phyloP scores from a whole-genome alignment of 2,329 filamentous ascomycete species.

The Zymoseptoria tritici region DNA sequence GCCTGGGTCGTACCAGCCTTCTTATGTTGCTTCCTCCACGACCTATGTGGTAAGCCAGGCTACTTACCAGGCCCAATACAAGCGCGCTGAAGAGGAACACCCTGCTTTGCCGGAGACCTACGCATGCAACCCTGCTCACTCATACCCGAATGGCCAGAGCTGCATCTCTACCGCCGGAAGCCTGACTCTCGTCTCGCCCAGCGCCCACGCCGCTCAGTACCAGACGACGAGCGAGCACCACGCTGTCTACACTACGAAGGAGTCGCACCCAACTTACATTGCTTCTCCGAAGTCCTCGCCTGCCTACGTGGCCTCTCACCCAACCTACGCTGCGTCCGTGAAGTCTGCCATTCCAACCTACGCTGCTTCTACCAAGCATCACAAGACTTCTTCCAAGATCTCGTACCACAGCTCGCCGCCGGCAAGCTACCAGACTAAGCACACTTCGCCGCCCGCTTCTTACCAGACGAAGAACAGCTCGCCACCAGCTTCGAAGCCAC shows the following conservation, averaged over 20 bases:
- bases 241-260: not conserved
- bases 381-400: not conserved
- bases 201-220: not conserved
- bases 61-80: not conserved
- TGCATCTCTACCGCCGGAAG: conserved; percentile 15
- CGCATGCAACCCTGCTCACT: conserved; percentile 20
- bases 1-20: not conserved
- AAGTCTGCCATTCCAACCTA: not conserved
- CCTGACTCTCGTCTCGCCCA: conserved; percentile 12
- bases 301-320: not conserved
- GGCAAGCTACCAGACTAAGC: not conserved
- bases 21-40: not conserved
- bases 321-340: not conserved
- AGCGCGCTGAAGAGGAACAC: not conserved
- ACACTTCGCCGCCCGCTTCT: not conserved
- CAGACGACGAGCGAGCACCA: not conserved
- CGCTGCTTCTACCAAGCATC: not conserved
- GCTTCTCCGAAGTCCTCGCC: not conserved
- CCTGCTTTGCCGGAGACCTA: conserved; percentile 1
- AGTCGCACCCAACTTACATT: not conserved
- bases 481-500: not conserved
- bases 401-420: not conserved
- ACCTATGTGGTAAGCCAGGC: not conserved
- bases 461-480: not conserved
- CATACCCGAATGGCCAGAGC: conserved; percentile 15